phyloP scores from a whole-genome alignment of 75 land plant species.

The Picea glauca region DNA sequence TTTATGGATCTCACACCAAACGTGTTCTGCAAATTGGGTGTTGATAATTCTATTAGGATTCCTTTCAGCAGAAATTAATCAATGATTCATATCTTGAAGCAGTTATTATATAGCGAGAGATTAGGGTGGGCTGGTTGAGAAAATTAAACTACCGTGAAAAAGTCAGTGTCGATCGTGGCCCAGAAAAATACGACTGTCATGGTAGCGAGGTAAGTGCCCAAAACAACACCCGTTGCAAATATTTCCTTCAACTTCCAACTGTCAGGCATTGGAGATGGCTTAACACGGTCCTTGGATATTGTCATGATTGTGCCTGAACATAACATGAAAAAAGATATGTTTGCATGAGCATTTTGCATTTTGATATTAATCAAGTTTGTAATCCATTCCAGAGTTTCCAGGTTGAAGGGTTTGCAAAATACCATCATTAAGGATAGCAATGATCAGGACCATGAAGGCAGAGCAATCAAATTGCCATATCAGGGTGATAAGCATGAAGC shows the following conservation, averaged over 20 bases:
- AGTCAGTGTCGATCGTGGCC: conserved; percentile 22
- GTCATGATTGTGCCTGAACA: conserved; percentile 60
- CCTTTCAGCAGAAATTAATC: background rate
- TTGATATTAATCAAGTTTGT: too few species aligned
- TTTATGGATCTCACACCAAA: conserved; percentile 37
- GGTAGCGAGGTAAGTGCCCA: conserved; percentile 44
- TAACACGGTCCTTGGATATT: conserved; percentile 57
- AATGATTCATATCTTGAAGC: background rate
- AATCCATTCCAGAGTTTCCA: too few species aligned
- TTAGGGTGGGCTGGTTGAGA: background rate
- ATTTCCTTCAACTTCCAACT: conserved; percentile 52
- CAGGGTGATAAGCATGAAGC: conserved; percentile 66
- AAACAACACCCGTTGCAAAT: conserved; percentile 44
- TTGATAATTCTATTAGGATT: background rate
- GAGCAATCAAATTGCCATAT: conserved; percentile 75
- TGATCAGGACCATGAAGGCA: conserved; percentile 80
- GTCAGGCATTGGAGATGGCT: conserved; percentile 53
- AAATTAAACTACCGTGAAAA: conserved; percentile 25
- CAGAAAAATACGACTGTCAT: conserved; percentile 53
- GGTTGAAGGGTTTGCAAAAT: background rate
- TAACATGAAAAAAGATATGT: too few species aligned
- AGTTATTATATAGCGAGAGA: background rate
- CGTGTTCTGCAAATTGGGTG: conserved; percentile 18
- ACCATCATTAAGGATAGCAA: conserved; percentile 79
- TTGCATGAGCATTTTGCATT: too few species aligned